phyloP scores from a whole-genome alignment of 805 yeast genomes.

The Myxozyma neotropica region DNA sequence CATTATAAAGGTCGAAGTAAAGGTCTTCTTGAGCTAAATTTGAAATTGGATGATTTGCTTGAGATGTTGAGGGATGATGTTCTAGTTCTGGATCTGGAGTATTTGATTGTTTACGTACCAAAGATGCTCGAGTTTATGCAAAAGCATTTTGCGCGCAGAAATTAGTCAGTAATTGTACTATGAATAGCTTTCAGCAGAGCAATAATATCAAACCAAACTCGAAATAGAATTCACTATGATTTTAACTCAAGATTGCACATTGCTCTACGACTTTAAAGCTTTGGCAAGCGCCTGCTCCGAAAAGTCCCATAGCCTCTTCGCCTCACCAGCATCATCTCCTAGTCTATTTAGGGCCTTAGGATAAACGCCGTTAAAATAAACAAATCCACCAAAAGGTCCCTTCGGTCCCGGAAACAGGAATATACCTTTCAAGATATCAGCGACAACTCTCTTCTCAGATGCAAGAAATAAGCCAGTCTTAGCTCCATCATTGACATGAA shows the following conservation, averaged over 20 bases:
- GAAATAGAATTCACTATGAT: too few species aligned
- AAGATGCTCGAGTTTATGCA: conserved; percentile 37
- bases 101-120: conserved; percentile 38
- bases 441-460: conserved; percentile 13
- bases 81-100: conserved; percentile 39
- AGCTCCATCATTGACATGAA: conserved; percentile 29
- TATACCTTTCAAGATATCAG: conserved; percentile 8
- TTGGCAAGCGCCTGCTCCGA: conserved; percentile 26
- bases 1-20: conserved; percentile 39
- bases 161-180: not conserved
- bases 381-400: conserved; percentile 18
- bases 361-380: conserved; percentile 21
- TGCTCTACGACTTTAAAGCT: conserved; percentile 12
- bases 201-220: too few species aligned
- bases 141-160: conserved; percentile 31
- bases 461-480: conserved; percentile 28
- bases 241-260: too few species aligned
- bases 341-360: conserved; percentile 8
- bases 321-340: conserved; percentile 14
- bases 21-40: conserved; percentile 40
- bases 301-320: conserved; percentile 24
- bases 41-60: conserved; percentile 43
- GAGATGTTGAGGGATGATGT: conserved; percentile 37
- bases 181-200: too few species aligned
- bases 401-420: conserved; percentile 25